Conservation (phyloP, 139 green algal species). For the Mesostigma viride region DNA sequence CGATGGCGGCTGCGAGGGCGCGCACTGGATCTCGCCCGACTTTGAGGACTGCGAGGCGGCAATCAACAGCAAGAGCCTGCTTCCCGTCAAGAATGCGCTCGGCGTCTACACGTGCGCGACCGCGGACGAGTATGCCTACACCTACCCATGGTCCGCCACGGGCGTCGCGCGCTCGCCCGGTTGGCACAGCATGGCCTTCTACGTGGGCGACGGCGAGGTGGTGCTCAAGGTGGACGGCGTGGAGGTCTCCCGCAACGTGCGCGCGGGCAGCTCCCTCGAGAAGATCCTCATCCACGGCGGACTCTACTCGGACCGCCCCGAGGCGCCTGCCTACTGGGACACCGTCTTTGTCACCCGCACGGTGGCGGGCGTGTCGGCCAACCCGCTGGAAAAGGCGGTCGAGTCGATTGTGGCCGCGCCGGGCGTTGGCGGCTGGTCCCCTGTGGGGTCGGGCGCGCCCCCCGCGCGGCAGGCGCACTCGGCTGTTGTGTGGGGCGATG, state of each 20-base stretch:
- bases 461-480: slow-evolving; percentile 24
- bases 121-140: slow-evolving; percentile 13
- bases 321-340: slow-evolving; percentile 18
- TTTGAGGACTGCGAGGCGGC: slow-evolving; percentile 14
- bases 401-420: slow-evolving; percentile 9
- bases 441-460: slow-evolving; percentile 8
- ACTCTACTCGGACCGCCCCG: neutral
- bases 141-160: slow-evolving; percentile 17
- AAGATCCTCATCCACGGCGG: slow-evolving; percentile 24
- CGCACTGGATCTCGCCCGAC: slow-evolving; percentile 24
- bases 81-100: slow-evolving; percentile 13
- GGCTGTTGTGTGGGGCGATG: slow-evolving; percentile 13
- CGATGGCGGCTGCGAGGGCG: slow-evolving; percentile 16
- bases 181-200: slow-evolving; percentile 18
- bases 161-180: neutral
- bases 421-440: neutral
- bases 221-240: slow-evolving; percentile 5
- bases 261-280: slow-evolving; percentile 2
- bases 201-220: slow-evolving; percentile 9
- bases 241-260: neutral
- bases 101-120: slow-evolving; percentile 22
- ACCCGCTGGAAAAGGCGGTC: no score
- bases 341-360: slow-evolving; percentile 15
- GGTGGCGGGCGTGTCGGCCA: slow-evolving; percentile 4
- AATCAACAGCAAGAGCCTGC: slow-evolving; percentile 12